Evolutionary conservation across 2,329 filamentous ascomycete species (phyloP).

Genomic region (Lachnellula willkommii): DNA sequence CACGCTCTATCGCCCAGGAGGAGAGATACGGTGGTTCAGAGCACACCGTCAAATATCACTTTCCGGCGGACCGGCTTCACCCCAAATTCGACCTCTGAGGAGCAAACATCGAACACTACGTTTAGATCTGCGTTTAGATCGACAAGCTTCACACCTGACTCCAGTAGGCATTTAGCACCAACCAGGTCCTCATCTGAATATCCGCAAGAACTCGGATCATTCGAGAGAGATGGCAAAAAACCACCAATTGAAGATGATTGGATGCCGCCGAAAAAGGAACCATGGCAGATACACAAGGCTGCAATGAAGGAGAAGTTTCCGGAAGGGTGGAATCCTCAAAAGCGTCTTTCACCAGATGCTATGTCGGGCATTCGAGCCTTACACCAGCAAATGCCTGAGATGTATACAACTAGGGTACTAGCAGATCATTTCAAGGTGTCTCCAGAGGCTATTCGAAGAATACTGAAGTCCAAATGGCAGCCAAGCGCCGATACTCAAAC

Average conservation of each 20-base stretch:
- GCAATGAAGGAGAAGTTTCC: slow-evolving; percentile 74
- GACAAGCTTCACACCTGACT: slow-evolving; percentile 11
- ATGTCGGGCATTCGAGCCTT: slow-evolving; percentile 84
- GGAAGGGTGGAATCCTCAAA: slow-evolving; percentile 74
- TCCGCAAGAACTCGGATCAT: neutral
- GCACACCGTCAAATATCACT: neutral
- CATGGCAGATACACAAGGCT: slow-evolving; percentile 72
- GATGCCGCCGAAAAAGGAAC: slow-evolving; percentile 35
- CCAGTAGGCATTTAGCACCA: slow-evolving; percentile 3
- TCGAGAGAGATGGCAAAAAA: neutral
- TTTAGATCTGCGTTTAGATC: neutral
- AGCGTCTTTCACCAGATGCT: slow-evolving; percentile 85
- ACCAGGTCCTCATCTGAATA: neutral
- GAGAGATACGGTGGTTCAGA: neutral
- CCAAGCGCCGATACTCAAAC: slow-evolving; percentile 53
- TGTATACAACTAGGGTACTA: slow-evolving; percentile 69
- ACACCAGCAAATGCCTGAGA: slow-evolving; percentile 68
- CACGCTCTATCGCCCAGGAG: neutral
- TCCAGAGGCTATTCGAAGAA: slow-evolving; percentile 78
- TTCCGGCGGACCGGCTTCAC: slow-evolving; percentile 2
- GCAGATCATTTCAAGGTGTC: slow-evolving; percentile 80
- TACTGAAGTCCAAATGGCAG: slow-evolving; percentile 73
- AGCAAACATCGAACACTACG: neutral
- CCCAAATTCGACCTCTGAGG: neutral
- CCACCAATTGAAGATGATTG: slow-evolving; percentile 9